These are phyloP conservation scores for Metschnikowia dekortorum DNA, from an alignment of 805 yeast species.

Conservation along the genomic window DNA sequence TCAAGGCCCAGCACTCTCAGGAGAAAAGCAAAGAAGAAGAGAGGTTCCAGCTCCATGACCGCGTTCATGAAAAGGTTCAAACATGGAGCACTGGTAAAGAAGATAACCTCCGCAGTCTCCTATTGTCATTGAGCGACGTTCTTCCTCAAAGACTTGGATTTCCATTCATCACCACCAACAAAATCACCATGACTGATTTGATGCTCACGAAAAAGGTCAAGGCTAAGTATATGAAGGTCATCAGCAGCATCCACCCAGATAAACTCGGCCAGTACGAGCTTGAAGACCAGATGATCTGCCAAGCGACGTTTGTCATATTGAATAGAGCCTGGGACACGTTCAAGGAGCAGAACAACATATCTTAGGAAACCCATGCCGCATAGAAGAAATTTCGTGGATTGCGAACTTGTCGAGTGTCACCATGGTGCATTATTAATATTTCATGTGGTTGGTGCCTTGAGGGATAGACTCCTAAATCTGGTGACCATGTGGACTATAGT, in stretches of 20 bases:
- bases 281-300: slow-evolving; percentile 80
- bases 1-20: slow-evolving; percentile 29
- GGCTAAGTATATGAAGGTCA: slow-evolving; percentile 75
- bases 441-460: too few relatives aligned
- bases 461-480: too few relatives aligned
- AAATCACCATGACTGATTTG: slow-evolving; percentile 61
- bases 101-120: slow-evolving; percentile 71
- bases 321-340: slow-evolving; percentile 79
- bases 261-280: slow-evolving; percentile 60
- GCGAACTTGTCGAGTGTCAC: too few relatives aligned
- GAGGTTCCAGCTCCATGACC: slow-evolving; percentile 58
- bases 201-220: slow-evolving; percentile 90
- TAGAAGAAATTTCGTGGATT: too few relatives aligned
- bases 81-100: slow-evolving; percentile 74
- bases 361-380: not conserved
- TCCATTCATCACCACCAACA: slow-evolving; percentile 30
- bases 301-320: slow-evolving; percentile 75
- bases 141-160: slow-evolving; percentile 42
- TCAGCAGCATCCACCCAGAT: slow-evolving; percentile 78
- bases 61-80: slow-evolving; percentile 49
- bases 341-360: slow-evolving; percentile 18
- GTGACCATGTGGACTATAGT: too few relatives aligned
- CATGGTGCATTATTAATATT: too few relatives aligned
- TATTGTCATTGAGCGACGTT: slow-evolving; percentile 63
- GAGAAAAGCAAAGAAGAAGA: slow-evolving; percentile 13